phyloP scores from a whole-genome alignment of 257 asterid genomes.

The Fraxinus anomala region DNA sequence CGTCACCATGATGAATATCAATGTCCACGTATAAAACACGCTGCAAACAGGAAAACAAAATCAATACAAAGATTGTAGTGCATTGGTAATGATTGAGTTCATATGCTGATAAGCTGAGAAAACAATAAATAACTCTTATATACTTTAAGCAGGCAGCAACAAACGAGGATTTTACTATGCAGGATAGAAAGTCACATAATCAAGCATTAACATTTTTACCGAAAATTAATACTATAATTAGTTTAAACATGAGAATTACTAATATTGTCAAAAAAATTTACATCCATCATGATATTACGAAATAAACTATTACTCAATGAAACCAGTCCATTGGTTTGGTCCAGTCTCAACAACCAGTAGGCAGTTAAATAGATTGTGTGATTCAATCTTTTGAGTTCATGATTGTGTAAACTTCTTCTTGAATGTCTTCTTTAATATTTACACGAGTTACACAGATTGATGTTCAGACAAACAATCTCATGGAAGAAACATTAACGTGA shows the following conservation, averaged over 20 bases:
- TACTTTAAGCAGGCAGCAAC: constrained; percentile 10
- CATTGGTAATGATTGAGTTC: constrained; percentile 14
- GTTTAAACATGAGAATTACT: not conserved
- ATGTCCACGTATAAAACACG: constrained; percentile 64
- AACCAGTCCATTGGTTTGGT: not conserved
- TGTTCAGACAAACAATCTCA: not conserved
- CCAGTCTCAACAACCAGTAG: not conserved
- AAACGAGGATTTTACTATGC: constrained; percentile 1
- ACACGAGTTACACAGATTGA: not conserved
- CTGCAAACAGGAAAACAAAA: constrained; percentile 35
- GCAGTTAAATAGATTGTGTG: not conserved
- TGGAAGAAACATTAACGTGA: not conserved
- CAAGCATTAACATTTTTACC: constrained; percentile 10
- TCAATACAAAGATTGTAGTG: constrained; percentile 5
- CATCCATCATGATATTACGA: not conserved
- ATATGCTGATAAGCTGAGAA: constrained; percentile 12
- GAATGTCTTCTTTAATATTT: not conserved
- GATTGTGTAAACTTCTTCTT: not conserved
- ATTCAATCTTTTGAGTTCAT: not conserved
- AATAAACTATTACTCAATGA: constrained; percentile 2
- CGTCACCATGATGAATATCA: constrained; percentile 70
- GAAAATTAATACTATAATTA: not conserved
- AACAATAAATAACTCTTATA: not conserved
- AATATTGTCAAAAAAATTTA: not conserved
- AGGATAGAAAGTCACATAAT: not conserved